phyloP scores from a whole-genome alignment of 148 eudicot genomes.

The Rhododendron vialii region DNA sequence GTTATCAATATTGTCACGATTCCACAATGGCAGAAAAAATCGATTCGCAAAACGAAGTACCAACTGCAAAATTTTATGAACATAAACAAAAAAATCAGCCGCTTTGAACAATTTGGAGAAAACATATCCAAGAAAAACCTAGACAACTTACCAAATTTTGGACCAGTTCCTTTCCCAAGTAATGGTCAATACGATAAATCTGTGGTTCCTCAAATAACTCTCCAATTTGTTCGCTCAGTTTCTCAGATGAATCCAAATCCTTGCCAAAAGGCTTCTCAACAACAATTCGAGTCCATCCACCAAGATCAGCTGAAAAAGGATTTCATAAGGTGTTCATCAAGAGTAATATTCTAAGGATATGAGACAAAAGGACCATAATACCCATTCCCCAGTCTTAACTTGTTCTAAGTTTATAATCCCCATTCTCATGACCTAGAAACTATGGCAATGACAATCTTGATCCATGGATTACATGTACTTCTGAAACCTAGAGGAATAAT shows the following conservation, averaged over 20 bases:
- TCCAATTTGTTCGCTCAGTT: constrained; percentile 86
- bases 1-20: constrained; percentile 84
- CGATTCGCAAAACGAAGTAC: constrained; percentile 98
- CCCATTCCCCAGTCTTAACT: neutral
- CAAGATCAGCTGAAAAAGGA: constrained; percentile 64
- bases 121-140: constrained; percentile 2
- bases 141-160: constrained; percentile 76
- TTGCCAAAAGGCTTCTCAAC: constrained; percentile 98
- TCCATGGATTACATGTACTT: neutral
- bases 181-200: constrained; percentile 93
- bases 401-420: neutral
- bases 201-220: constrained; percentile 88
- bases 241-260: constrained; percentile 82
- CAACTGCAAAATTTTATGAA: constrained; percentile 47
- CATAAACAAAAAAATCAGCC: constrained; percentile 3
- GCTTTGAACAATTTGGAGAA: neutral
- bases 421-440: neutral
- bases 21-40: constrained; percentile 86
- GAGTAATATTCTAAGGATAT: neutral
- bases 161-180: constrained; percentile 94
- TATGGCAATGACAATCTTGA: neutral
- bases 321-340: constrained; percentile 12
- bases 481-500: neutral
- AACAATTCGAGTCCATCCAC: constrained; percentile 95
- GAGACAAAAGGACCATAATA: neutral